Percentiles rank a stretch among this genome's conserved stretches.
These are phyloP conservation scores for Chlamydomonas incerta DNA, from an alignment of 139 green algal genomes.

Conservation along the genomic window DNA sequence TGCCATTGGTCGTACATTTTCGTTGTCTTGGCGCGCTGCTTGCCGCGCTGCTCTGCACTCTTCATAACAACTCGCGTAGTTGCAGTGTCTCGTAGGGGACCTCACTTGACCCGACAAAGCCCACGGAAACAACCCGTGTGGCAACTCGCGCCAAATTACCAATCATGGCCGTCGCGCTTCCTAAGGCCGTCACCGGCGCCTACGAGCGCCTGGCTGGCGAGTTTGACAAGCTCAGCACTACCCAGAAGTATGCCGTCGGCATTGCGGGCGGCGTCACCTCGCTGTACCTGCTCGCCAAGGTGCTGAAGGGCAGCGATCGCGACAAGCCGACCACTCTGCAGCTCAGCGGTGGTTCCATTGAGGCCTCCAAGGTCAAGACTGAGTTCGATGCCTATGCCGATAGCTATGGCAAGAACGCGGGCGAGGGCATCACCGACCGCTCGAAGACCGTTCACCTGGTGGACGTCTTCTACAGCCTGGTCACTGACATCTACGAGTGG, in stretches of 20 bases:
- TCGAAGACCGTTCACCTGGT: slow-evolving; percentile 71
- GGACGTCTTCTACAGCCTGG: slow-evolving; percentile 81
- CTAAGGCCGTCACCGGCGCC: background rate
- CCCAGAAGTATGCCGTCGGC: slow-evolving; percentile 40
- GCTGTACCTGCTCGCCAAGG: slow-evolving; percentile 16
- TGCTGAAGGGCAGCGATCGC: background rate
- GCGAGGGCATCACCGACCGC: slow-evolving; percentile 64
- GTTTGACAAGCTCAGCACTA: slow-evolving; percentile 42
- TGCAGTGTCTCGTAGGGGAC: too few relatives aligned
- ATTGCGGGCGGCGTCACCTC: slow-evolving; percentile 26
- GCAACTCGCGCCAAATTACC: background rate
- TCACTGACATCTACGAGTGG: slow-evolving; percentile 99
- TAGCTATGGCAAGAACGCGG: slow-evolving; percentile 65
- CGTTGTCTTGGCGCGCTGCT: too few relatives aligned
- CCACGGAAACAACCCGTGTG: too few relatives aligned
- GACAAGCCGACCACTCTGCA: slow-evolving; percentile 72
- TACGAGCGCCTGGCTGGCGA: slow-evolving; percentile 1
- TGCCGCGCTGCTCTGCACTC: too few relatives aligned
- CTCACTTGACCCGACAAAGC: too few relatives aligned
- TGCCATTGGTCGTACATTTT: too few relatives aligned
- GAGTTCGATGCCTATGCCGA: slow-evolving; percentile 73
- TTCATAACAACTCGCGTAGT: too few relatives aligned
- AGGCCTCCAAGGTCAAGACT: slow-evolving; percentile 66
- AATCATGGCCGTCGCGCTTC: slow-evolving; percentile 5
- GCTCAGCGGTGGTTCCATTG: slow-evolving; percentile 78